Percentiles rank a stretch among this genome's conserved stretches.
phyloP scores from a whole-genome alignment of 164 flowering plant species.

The Nymphaea thermarum region DNA sequence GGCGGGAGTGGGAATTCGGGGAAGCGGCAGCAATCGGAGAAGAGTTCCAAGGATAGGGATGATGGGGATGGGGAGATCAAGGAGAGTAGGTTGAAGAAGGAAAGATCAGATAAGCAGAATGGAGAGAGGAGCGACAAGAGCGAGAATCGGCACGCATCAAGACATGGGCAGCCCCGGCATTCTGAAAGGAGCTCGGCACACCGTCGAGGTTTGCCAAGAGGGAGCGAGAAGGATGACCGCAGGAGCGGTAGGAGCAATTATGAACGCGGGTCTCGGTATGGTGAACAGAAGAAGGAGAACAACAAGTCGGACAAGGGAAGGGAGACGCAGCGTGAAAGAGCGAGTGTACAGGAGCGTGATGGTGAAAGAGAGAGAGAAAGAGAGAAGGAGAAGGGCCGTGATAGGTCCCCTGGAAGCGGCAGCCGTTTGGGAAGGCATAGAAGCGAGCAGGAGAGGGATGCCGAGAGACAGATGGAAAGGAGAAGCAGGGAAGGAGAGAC shows the following conservation, averaged over 20 bases:
- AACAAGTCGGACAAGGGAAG: constrained; percentile 4
- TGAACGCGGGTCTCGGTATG: constrained; percentile 4
- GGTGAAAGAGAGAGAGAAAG: constrained; percentile 9
- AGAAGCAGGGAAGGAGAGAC: constrained; percentile 19
- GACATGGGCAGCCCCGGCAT: not conserved
- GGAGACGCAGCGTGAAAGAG: constrained; percentile 5
- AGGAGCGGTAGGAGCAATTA: constrained; percentile 18
- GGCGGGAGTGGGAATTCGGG: constrained; percentile 6
- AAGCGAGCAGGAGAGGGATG: constrained; percentile 5
- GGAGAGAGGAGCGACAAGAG: constrained; percentile 2
- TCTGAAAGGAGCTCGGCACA: constrained; percentile 11
- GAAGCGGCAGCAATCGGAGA: constrained; percentile 15
- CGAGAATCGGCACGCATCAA: not conserved
- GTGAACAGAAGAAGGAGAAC: constrained; percentile 14
- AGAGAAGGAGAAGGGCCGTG: constrained; percentile 16
- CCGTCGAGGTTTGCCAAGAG: constrained; percentile 4
- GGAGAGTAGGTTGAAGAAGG: constrained; percentile 28
- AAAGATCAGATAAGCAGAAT: constrained; percentile 29
- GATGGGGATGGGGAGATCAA: constrained; percentile 18
- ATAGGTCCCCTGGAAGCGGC: constrained; percentile 16
- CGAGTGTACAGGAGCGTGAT: constrained; percentile 4
- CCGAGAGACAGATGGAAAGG: not conserved
- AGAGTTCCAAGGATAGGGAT: constrained; percentile 39
- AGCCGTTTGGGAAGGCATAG: constrained; percentile 24
- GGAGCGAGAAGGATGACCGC: constrained; percentile 24